Evolutionary conservation across 306 rosid genomes (phyloP).

Genomic region (Delonix regia): DNA sequence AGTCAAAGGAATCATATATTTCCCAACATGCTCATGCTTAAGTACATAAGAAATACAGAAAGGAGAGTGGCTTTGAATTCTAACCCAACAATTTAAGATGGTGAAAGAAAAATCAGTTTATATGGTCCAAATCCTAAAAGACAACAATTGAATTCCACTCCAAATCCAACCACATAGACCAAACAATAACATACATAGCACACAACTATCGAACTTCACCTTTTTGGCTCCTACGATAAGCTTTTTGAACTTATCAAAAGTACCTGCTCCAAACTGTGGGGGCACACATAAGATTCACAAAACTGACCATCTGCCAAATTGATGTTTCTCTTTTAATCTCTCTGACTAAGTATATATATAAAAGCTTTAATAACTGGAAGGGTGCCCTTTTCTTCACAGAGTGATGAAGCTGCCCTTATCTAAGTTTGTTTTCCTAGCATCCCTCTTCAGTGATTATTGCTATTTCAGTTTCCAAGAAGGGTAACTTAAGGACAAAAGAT

Average conservation of each 20-base stretch:
- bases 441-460: not conserved
- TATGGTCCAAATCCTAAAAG: not conserved
- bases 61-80: not conserved
- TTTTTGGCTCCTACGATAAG: not conserved
- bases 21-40: constrained; percentile 21
- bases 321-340: not conserved
- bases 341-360: not conserved
- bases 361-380: not conserved
- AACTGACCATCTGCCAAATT: not conserved
- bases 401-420: not conserved
- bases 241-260: not conserved
- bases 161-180: not conserved
- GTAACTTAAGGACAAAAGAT: not conserved
- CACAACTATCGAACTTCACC: not conserved
- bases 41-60: not conserved
- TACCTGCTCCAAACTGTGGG: not conserved
- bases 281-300: not conserved
- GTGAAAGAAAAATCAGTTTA: not conserved
- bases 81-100: not conserved
- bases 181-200: not conserved
- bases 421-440: not conserved
- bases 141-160: not conserved
- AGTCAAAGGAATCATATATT: constrained; percentile 3
- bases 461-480: not conserved
- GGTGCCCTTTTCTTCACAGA: not conserved